A percentile compares a stretch with the other conserved stretches of the same genome.
Evolutionary conservation across 1,284 basidiomycete genomes (phyloP).

Genomic region (Thecaphora thlaspeos): DNA sequence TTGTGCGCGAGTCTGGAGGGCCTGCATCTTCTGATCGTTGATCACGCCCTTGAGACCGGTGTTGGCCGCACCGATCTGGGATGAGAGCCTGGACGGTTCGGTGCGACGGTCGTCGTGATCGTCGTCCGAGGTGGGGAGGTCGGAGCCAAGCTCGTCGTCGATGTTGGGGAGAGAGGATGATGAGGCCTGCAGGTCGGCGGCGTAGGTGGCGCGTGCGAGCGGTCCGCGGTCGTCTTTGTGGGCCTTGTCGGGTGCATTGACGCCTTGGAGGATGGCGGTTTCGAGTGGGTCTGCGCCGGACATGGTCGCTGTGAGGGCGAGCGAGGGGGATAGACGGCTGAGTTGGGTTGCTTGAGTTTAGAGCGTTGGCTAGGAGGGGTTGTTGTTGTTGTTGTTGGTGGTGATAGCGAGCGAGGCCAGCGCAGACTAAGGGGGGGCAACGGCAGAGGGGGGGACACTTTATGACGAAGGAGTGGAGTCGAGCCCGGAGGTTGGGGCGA

Average conservation of each 20-base stretch:
- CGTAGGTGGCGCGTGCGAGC: constrained; percentile 1
- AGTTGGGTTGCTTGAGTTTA: no score
- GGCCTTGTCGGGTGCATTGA: constrained; percentile 16
- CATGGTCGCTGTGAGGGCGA: no score
- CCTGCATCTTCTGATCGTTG: constrained; percentile 25
- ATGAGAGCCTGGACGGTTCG: no score
- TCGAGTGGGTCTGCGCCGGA: constrained; percentile 26
- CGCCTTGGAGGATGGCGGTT: constrained; percentile 30
- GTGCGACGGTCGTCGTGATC: constrained; percentile 6
- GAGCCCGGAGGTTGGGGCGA: no score
- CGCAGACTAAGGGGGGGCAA: no score
- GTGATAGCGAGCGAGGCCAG: no score
- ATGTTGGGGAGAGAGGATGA: constrained; percentile 19
- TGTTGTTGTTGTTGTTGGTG: no score
- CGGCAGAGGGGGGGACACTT: no score
- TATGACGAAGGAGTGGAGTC: no score
- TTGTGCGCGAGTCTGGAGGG: constrained; percentile 8
- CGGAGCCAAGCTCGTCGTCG: constrained; percentile 42
- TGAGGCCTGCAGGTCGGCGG: neutral
- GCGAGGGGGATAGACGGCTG: no score
- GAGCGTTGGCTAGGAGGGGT: no score
- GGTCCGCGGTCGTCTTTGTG: constrained; percentile 25
- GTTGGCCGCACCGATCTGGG: constrained; percentile 17
- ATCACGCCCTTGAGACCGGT: constrained; percentile 49
- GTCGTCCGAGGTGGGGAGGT: constrained; percentile 20